Evolutionary conservation across 2,329 filamentous ascomycete species (phyloP).

Genomic region (Stemphylium vesicarium): DNA sequence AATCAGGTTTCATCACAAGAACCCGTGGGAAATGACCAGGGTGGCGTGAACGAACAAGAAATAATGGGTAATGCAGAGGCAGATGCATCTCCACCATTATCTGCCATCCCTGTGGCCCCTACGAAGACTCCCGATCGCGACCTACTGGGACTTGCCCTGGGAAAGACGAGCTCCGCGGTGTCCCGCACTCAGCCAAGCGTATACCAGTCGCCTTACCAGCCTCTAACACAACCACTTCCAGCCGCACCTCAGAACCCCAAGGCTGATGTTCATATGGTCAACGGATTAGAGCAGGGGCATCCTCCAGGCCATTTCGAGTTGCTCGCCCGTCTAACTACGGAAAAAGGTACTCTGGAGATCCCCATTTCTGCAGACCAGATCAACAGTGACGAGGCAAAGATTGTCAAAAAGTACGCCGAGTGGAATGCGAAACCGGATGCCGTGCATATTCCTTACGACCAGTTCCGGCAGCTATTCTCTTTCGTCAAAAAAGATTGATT

Average conservation of each 20-base stretch:
- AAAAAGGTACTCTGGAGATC: conserved; percentile 5
- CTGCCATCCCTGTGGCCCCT: neutral
- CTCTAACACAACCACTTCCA: neutral
- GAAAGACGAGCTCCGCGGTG: neutral
- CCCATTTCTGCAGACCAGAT: conserved; percentile 8
- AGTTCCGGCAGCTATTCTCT: conserved; percentile 15
- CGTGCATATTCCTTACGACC: conserved; percentile 2
- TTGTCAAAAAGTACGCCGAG: conserved; percentile 14
- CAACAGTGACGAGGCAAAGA: conserved; percentile 5
- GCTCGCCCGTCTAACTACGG: conserved; percentile 10
- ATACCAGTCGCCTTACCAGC: neutral
- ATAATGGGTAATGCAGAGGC: neutral
- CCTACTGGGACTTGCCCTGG: neutral
- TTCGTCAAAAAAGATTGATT: conserved; percentile 14
- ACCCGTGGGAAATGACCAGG: neutral
- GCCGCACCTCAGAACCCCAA: neutral
- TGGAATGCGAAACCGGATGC: conserved; percentile 9
- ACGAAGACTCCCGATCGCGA: neutral
- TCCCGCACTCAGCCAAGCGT: neutral
- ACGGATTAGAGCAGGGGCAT: neutral
- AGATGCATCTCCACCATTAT: neutral
- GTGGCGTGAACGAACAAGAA: neutral
- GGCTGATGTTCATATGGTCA: neutral
- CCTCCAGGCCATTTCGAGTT: conserved; percentile 8
- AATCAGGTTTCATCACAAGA: neutral